These are phyloP conservation scores for Metschnikowia kofuensis DNA, from an alignment of 805 yeast genomes.

Conservation along the genomic window DNA sequence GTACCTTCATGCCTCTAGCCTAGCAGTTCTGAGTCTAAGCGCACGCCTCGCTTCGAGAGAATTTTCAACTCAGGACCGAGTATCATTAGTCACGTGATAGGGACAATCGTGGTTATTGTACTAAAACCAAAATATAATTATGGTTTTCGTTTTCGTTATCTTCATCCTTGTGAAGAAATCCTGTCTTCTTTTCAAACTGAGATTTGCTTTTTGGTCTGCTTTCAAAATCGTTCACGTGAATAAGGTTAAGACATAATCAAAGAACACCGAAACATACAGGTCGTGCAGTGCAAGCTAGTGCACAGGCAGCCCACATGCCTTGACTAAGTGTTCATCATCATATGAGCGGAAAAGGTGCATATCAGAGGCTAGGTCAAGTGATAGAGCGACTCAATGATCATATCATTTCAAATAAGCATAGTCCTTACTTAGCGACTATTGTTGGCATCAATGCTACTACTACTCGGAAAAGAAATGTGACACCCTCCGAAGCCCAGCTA, in stretches of 20 bases:
- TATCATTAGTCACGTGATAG: slow-evolving; percentile 5
- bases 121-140: neutral
- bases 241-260: neutral
- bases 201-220: no score
- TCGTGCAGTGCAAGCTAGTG: neutral
- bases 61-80: slow-evolving; percentile 1
- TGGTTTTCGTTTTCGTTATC: neutral
- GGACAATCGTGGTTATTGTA: neutral
- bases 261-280: neutral
- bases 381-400: slow-evolving; percentile 7
- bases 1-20: slow-evolving; percentile 54
- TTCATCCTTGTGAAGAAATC: no score
- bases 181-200: no score
- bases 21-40: neutral
- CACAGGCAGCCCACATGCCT: neutral
- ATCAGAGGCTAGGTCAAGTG: neutral
- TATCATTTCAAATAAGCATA: slow-evolving; percentile 1
- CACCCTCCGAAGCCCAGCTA: slow-evolving; percentile 7
- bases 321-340: neutral
- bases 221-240: neutral
- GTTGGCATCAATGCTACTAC: neutral
- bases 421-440: slow-evolving; percentile 11
- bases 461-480: neutral
- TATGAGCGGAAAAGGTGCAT: neutral
- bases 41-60: slow-evolving; percentile 4